A percentile compares a stretch with the other conserved stretches of the same genome.
Evolutionary conservation across 495 filamentous ascomycete species (phyloP).

Genomic region (Tuber melanosporum): DNA sequence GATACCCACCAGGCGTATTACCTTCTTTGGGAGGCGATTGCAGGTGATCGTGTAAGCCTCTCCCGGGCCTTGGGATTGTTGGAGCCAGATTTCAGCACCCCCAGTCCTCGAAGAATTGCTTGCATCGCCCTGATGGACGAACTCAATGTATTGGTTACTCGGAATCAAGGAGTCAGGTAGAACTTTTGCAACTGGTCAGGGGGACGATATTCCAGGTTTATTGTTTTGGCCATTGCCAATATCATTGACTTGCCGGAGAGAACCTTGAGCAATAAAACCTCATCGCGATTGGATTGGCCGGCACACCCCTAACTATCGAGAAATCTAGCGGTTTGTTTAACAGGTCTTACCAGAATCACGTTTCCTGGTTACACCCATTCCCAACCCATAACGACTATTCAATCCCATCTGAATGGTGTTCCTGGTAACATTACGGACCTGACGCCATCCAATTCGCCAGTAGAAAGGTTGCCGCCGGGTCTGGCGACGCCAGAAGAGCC

Average conservation of each 20-base stretch:
- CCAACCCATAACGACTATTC: constrained; percentile 92
- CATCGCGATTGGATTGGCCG: constrained; percentile 63
- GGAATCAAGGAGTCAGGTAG: constrained; percentile 95
- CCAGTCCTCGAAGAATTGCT: constrained; percentile 79
- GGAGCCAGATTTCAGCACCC: constrained; percentile 83
- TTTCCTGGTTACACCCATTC: constrained; percentile 96
- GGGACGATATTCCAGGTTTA: constrained; percentile 78
- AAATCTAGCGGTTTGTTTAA: constrained; percentile 7
- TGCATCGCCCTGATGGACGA: constrained; percentile 97
- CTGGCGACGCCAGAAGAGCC: constrained; percentile 84
- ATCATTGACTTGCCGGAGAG: constrained; percentile 98
- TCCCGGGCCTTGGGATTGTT: constrained; percentile 84
- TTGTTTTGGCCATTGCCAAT: constrained; percentile 95
- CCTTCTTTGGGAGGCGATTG: constrained; percentile 90
- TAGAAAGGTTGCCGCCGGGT: constrained; percentile 91
- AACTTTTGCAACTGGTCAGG: constrained; percentile 99
- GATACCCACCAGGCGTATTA: constrained; percentile 96
- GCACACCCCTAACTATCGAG: background rate
- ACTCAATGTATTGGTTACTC: constrained; percentile 93
- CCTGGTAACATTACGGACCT: constrained; percentile 83
- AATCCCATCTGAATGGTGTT: constrained; percentile 77
- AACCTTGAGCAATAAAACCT: constrained; percentile 96
- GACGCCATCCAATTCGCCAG: constrained; percentile 96
- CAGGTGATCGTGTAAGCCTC: constrained; percentile 84
- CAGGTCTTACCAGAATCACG: constrained; percentile 76